These are phyloP conservation scores for Ascodesmis nigricans DNA, from an alignment of 495 filamentous ascomycete genomes.

Conservation along the genomic window DNA sequence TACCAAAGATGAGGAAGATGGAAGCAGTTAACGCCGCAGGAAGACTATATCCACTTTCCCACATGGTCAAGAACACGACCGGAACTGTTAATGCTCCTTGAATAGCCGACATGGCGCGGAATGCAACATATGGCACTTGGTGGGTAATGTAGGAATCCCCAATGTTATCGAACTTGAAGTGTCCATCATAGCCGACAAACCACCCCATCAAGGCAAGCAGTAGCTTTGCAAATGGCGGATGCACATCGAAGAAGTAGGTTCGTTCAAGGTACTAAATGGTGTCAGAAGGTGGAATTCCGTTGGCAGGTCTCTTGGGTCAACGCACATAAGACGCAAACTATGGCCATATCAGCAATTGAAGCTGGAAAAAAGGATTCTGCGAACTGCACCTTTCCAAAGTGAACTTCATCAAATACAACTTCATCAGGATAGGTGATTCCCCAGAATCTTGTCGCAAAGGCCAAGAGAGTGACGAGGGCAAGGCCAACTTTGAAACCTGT, in stretches of 20 bases:
- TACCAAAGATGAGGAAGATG: conserved; percentile 56
- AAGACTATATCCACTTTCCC: conserved; percentile 93
- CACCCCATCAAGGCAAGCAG: conserved; percentile 87
- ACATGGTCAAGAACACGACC: conserved; percentile 94
- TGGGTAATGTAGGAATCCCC: conserved; percentile 95
- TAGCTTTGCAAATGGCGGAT: conserved; percentile 86
- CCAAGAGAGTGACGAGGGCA: conserved; percentile 51
- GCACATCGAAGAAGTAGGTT: conserved; percentile 99
- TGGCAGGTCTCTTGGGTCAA: background rate
- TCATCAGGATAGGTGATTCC: conserved; percentile 84
- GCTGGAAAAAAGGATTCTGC: too few species aligned
- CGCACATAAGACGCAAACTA: conserved; percentile 25
- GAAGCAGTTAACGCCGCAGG: conserved; percentile 77
- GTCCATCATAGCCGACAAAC: conserved; percentile 85
- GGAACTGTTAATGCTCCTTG: conserved; percentile 83
- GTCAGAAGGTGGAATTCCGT: conserved; percentile 10
- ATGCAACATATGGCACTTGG: conserved; percentile 90
- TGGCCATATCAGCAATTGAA: too few species aligned
- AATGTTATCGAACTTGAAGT: conserved; percentile 97
- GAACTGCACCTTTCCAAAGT: conserved; percentile 99
- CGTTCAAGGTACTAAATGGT: conserved; percentile 67
- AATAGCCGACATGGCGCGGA: conserved; percentile 78
- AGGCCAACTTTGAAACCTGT: conserved; percentile 74
- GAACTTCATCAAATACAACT: conserved; percentile 97
- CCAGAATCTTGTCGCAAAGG: conserved; percentile 84